Conservation (phyloP, 306 rosid genomes). For the Cucumis hystrix region DNA sequence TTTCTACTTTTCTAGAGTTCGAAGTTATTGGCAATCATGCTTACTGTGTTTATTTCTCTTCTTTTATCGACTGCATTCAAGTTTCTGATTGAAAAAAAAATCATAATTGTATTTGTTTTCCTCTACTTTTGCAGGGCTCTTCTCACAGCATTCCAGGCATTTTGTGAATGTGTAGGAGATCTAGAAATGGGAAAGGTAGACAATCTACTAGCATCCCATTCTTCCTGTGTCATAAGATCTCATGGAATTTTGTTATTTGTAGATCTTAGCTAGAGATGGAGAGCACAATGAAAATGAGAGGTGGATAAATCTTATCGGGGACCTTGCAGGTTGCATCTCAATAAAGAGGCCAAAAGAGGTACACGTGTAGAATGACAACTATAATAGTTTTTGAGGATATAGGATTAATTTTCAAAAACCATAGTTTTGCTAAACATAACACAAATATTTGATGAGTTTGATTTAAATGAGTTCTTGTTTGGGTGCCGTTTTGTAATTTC, state of each 20-base stretch:
- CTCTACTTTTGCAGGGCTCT: slow-evolving; percentile 53
- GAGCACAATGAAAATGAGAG: slow-evolving; percentile 75
- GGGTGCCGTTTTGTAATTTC: not conserved
- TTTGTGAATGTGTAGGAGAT: slow-evolving; percentile 98
- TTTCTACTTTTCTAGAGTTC: not conserved
- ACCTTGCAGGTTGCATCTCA: slow-evolving; percentile 77
- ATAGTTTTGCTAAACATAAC: not conserved
- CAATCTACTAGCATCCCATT: not conserved
- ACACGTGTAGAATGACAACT: not conserved
- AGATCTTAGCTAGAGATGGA: slow-evolving; percentile 97
- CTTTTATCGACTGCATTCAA: not conserved
- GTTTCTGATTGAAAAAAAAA: not conserved
- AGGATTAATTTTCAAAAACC: too few species aligned
- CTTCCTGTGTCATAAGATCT: slow-evolving; percentile 8
- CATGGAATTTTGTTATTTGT: slow-evolving; percentile 14
- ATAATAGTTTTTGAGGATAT: too few species aligned
- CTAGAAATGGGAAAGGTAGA: slow-evolving; percentile 99
- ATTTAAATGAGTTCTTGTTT: not conserved
- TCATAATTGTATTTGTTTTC: not conserved
- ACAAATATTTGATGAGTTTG: not conserved
- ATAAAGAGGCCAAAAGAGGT: slow-evolving; percentile 98
- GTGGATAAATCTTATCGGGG: slow-evolving; percentile 91
- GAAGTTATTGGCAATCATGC: not conserved
- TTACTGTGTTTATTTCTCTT: not conserved
- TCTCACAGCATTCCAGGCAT: slow-evolving; percentile 85